Percentiles rank a stretch among this genome's conserved stretches.
Evolutionary conservation across 2,329 filamentous ascomycete species (phyloP).

Genomic region (Dryadomyces quercivorus): DNA sequence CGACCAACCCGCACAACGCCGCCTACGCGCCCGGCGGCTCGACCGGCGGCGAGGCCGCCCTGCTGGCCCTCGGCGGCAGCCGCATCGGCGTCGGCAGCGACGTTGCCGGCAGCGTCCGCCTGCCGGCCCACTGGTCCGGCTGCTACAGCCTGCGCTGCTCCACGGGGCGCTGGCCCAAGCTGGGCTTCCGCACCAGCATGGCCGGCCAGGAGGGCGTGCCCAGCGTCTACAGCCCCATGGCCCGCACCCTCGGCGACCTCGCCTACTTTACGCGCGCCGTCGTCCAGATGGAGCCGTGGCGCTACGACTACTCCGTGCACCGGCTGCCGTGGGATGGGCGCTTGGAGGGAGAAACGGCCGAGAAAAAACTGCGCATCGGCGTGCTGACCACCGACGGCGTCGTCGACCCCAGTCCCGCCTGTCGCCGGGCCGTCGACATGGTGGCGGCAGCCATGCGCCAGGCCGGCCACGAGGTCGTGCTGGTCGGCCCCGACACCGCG

Average conservation of each 20-base stretch:
- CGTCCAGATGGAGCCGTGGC: slow-evolving; percentile 76
- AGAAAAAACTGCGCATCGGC: slow-evolving; percentile 58
- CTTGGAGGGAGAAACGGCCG: slow-evolving; percentile 43
- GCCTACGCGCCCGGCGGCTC: slow-evolving; percentile 81
- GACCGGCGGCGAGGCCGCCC: slow-evolving; percentile 72
- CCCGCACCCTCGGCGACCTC: slow-evolving; percentile 70
- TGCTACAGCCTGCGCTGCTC: slow-evolving; percentile 81
- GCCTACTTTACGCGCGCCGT: slow-evolving; percentile 72
- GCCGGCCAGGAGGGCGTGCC: slow-evolving; percentile 83
- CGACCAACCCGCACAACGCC: slow-evolving; percentile 71
- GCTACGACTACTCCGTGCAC: slow-evolving; percentile 75
- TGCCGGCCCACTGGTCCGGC: slow-evolving; percentile 79
- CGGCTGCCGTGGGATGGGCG: slow-evolving; percentile 67
- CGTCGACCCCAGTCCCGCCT: slow-evolving; percentile 77
- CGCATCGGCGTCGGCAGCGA: slow-evolving; percentile 85
- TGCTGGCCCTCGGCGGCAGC: slow-evolving; percentile 64
- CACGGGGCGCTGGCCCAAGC: slow-evolving; percentile 82
- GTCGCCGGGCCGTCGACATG: slow-evolving; percentile 60
- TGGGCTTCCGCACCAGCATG: slow-evolving; percentile 77
- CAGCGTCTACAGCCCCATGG: slow-evolving; percentile 86
- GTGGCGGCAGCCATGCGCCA: slow-evolving; percentile 55
- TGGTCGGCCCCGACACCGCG: slow-evolving; percentile 31
- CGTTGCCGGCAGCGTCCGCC: slow-evolving; percentile 78
- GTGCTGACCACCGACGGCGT: slow-evolving; percentile 71
- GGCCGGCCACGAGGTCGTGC: slow-evolving; percentile 64